Evolutionary conservation across 768 basidiomycete genomes (phyloP), one percentile per base, ranked within the genome.

Genomic region (Sporobolomyces phaffii): DNA sequence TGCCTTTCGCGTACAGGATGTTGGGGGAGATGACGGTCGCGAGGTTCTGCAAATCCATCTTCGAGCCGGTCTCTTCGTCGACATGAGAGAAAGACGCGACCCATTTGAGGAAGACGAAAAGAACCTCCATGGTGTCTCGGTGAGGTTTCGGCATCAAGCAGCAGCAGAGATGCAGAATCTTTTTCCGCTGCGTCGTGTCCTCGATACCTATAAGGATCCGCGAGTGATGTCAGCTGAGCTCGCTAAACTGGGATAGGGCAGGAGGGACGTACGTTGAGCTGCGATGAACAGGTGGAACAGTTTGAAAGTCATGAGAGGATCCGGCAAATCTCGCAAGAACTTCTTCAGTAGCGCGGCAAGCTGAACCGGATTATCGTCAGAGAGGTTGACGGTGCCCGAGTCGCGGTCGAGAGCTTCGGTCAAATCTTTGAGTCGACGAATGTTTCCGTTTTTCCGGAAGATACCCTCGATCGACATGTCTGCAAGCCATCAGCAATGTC

Each of bases 401-500:
- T 98, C 94, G n/a, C 90, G 87, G 75, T 99, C 96, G 62, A 98
- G 88, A 7, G 89, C 85, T 65, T 97, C 94, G 17, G 88, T 87
- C 40, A 96, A 82, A 73, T 93, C 90, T 76, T 90, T 90, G 68
- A 97, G 81, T 65, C 91, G 85, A 59, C 91, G 84, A 75, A 98
- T 98, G 77, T 98, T 98, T 59, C 96, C 96, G 75, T 93, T 96
- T 80, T 93, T 92, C 61, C 96, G 85, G 83, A 99, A 99, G 71
- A 99, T 94, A 64, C 96, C 96, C 79, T 98, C 96, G 44, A 99
- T 83, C 13, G 96, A 98, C 90, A 99, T 92, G 80, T 99, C 96
- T 98, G 71, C 52, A 38, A 36, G 61, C 22, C 48, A 29, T n/a
- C n/a, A n/a, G n/a, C n/a, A n/a, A n/a, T n/a, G n/a, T n/a, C n/a